Evolutionary conservation across 495 filamentous ascomycete genomes (phyloP).

Genomic region (Neurospora cerealis): DNA sequence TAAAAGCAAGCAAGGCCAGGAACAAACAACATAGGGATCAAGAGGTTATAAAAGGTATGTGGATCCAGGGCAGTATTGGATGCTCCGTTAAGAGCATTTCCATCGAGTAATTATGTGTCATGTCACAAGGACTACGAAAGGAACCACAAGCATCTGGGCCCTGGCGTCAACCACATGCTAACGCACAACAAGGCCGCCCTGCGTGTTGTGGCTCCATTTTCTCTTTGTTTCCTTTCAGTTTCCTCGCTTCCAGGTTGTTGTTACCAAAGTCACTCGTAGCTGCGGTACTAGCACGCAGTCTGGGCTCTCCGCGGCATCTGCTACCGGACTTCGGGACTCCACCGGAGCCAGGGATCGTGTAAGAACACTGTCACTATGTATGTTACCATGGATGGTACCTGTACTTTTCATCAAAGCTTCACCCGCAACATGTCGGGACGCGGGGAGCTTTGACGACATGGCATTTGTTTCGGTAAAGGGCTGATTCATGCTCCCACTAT

Average conservation of each 20-base stretch:
- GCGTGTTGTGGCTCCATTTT: not conserved
- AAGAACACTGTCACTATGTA: not conserved
- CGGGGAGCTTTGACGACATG: not conserved
- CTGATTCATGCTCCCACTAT: not conserved
- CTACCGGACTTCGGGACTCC: not conserved
- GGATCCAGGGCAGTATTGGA: not conserved
- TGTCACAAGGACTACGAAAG: slow-evolving; percentile 11
- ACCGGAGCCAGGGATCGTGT: not conserved
- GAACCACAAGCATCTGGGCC: not conserved
- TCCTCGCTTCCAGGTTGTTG: not conserved
- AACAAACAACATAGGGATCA: not conserved
- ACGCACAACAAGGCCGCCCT: not conserved
- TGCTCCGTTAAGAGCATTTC: slow-evolving; percentile 17
- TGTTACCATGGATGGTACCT: not conserved
- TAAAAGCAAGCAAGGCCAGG: not conserved
- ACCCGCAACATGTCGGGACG: not conserved
- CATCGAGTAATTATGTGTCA: slow-evolving; percentile 47
- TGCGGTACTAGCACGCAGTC: not conserved
- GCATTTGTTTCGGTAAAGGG: not conserved
- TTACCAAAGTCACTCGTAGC: not conserved
- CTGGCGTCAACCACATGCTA: not conserved
- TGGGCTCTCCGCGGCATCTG: not conserved
- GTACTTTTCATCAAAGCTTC: not conserved
- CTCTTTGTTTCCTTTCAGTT: not conserved
- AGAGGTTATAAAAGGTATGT: not conserved